Percentiles rank a stretch among this genome's conserved stretches.
phyloP scores from a whole-genome alignment of 202 grass and related monocot genomes.

The Bolboschoenoplectus hybrid region DNA sequence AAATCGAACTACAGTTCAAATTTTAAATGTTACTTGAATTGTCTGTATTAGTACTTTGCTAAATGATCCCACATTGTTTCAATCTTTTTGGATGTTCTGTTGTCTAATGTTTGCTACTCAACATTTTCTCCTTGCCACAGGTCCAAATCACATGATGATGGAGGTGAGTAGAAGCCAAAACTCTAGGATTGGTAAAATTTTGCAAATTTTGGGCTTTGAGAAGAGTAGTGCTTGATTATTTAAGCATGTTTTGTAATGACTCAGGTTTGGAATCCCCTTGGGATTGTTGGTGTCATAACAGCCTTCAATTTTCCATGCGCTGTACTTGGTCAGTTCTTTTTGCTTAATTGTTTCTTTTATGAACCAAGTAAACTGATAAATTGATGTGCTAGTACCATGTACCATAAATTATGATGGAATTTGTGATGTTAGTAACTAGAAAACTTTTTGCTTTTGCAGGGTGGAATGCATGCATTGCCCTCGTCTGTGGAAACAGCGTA shows the following conservation, averaged over 20 bases:
- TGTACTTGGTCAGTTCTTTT: conserved; percentile 72
- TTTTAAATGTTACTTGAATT: neutral
- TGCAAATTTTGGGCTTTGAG: conserved; percentile 4
- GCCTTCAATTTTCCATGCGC: conserved; percentile 98
- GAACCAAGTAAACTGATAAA: neutral
- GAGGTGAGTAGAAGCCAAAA: conserved; percentile 56
- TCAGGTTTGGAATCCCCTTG: conserved; percentile 99
- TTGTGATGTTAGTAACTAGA: conserved; percentile 1
- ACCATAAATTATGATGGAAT: conserved; percentile 30
- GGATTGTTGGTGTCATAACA: conserved; percentile 96
- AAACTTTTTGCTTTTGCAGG: conserved; percentile 56
- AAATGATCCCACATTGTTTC: neutral
- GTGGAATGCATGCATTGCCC: conserved; percentile 99
- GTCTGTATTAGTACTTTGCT: conserved; percentile 10
- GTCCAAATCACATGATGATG: conserved; percentile 99
- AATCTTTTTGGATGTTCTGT: conserved; percentile 19
- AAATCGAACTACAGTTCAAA: neutral
- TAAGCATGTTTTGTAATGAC: conserved; percentile 38
- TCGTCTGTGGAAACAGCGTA: conserved; percentile 89
- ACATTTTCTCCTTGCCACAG: conserved; percentile 47
- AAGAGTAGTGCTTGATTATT: conserved; percentile 23
- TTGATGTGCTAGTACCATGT: conserved; percentile 18
- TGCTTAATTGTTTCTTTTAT: conserved; percentile 31
- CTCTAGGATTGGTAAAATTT: conserved; percentile 29
- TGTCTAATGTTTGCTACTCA: conserved; percentile 23